Base-by-base conservation (phyloP, 2,329 filamentous ascomycete species). In the Claviceps sp. region DNA sequence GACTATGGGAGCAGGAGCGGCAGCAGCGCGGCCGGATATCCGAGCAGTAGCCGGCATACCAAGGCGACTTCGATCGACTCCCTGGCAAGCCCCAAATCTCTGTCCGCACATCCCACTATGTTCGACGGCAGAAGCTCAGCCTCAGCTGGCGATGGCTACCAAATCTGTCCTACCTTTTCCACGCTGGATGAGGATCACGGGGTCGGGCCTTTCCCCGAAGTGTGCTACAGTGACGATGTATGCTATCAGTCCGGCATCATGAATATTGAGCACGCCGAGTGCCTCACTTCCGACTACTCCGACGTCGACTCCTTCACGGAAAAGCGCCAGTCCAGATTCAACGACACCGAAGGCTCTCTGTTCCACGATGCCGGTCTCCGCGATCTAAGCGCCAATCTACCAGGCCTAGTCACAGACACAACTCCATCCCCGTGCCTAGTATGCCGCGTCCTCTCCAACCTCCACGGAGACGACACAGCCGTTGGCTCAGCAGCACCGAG, bases 11-110 rank as follows among this genome's bases (percentile, higher is more conserved):
- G 71, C 14, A 70, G 68, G 45, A 61, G 62, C 23, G 68, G 68
- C 50, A 73, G 71, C 14, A 70, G 68, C 45, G 61, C 62, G 4
- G 68, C 67, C n/a, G 59, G 54, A 3, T 62, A 69, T 2, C 68
- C 71, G 1, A 64, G 64, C 29, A 74, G 72, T 2, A 74, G 72
- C 2, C 66, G 64, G 23, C 69, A 73, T 51, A 75, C 73, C 0
- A 65, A 68, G 8, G 68, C 66, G 29, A 75, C 72, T 0, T 74
- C 72, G 0, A 59, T 75, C 42, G 71, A 75, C 54, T 52, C 50
- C 8, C 45, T 50, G 8, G 20, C 37, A 16, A 49, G 38, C n/a
- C 37, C 39, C 0, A 47, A 45, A 45, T 17, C 38, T 4, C 23
- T 11, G 20, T 38, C 45, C 3, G 23, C 4, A 7, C 20, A 43